Base-by-base conservation (phyloP, 208 protist species). In the Angomonas desouzai region DNA sequence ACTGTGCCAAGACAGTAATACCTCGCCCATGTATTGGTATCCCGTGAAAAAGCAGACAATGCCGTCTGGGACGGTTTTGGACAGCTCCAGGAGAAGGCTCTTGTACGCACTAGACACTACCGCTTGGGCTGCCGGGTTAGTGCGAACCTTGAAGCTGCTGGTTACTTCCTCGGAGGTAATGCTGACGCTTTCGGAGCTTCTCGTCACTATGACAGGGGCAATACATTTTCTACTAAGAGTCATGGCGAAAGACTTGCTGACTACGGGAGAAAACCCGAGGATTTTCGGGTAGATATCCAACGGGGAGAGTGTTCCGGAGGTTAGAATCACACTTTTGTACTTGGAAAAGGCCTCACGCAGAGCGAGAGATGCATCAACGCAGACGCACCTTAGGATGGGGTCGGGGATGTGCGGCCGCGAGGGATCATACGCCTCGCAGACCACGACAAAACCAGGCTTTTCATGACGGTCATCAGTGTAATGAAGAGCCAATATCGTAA, bases 271-370 rank as follows among this genome's bases (percentile, higher is more conserved):
- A 75, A 99, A 99, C 30, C 97, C 92, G 13, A 99, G 76, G 22
- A 99, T 97, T 64, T 98, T 99, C 0, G 97, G 94, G 79, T 99
- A 99, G 65, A 99, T 98, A 58, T 99, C 97, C n/a, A 99, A 75
- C 34, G 99, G 99, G 0, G 97, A 99, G 18, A 98, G 74, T 16
- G 97, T 99, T 55, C 97, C 97, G n/a, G 90, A 97, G 9, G 98
- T 99, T 43, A 99, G 93, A 16, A 99, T 86, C 11, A 99, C 98
- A 55, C 78, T 97, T 65, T 82, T 75, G 79, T 98, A 99, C 43
- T 84, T 84, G 40, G 90, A 75, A 59, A 99, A 98, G 3, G 98
- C 89, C 34, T 94, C 92, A 65, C 97, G 90, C 56, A 99, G 89
- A 2, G 97, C 98, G 20, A 99, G 79, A 1, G 97, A 99, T 2